These are phyloP conservation scores for Cordyceps fumosorosea DNA, from an alignment of 2,329 filamentous ascomycete genomes.

Conservation along the genomic window DNA sequence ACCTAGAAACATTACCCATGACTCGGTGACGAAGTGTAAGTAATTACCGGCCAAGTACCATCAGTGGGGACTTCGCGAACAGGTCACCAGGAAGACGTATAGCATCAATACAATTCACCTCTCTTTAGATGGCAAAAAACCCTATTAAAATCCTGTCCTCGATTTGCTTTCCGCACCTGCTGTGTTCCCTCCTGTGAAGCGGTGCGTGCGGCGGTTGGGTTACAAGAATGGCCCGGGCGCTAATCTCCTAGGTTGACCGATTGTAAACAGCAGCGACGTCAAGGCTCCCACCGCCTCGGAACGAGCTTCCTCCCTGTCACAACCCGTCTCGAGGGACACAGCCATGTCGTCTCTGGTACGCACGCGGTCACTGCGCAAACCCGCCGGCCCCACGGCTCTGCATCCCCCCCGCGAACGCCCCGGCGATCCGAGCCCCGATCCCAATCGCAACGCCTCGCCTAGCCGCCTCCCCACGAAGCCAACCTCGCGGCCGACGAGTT, in stretches of 20 bases:
- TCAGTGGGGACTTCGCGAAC: too few relatives aligned
- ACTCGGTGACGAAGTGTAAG: too few relatives aligned
- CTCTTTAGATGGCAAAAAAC: too few relatives aligned
- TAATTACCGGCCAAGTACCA: too few relatives aligned
- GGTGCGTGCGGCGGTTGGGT: background rate
- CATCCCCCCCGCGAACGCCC: constrained; percentile 2
- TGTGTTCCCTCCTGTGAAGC: background rate
- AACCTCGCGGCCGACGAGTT: constrained; percentile 20
- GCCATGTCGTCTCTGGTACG: constrained; percentile 40
- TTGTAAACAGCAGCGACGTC: background rate
- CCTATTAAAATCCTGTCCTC: background rate
- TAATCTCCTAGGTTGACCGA: background rate
- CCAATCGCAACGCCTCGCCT: constrained; percentile 35
- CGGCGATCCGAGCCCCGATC: constrained; percentile 15
- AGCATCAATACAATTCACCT: too few relatives aligned
- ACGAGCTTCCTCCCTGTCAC: background rate
- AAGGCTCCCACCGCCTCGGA: background rate
- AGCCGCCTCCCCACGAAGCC: constrained; percentile 46
- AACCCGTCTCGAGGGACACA: background rate
- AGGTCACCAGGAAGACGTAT: too few relatives aligned
- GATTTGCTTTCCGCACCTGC: background rate
- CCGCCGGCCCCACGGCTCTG: constrained; percentile 18
- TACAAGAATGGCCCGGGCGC: background rate
- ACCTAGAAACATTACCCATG: too few relatives aligned
- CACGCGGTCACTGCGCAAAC: constrained; percentile 43